A percentile compares a stretch with the other conserved stretches of the same genome.
Evolutionary conservation across 352 stramenopile species (phyloP).

Genomic region (Globisporangium canariense): DNA sequence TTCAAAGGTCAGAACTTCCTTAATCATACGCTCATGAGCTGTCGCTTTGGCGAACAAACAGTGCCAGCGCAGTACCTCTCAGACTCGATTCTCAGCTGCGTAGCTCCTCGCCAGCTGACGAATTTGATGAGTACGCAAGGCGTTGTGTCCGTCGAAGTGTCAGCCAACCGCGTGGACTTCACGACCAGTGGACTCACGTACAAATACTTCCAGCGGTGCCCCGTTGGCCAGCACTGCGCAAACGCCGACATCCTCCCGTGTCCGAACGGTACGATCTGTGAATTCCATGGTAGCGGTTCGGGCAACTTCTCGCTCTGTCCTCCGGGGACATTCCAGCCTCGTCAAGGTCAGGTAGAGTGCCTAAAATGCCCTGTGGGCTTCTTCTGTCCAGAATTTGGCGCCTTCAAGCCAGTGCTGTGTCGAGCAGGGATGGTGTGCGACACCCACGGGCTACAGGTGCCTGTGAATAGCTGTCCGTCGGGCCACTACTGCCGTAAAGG

Average conservation of each 20-base stretch:
- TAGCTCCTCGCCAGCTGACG: constrained; percentile 60
- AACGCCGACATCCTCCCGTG: constrained; percentile 53
- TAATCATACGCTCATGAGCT: constrained; percentile 85
- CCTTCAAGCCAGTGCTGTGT: constrained; percentile 89
- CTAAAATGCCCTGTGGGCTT: constrained; percentile 93
- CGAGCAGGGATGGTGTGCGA: constrained; percentile 92
- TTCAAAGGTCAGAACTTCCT: constrained; percentile 93
- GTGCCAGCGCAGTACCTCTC: constrained; percentile 81
- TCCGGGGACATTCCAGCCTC: constrained; percentile 93
- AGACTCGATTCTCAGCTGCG: constrained; percentile 70
- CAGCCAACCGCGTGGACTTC: constrained; percentile 84
- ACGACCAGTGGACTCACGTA: constrained; percentile 65
- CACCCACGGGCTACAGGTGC: constrained; percentile 72
- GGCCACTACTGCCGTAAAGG: constrained; percentile 93
- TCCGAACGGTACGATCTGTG: constrained; percentile 88
- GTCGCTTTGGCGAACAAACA: constrained; percentile 76
- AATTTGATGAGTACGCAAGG: constrained; percentile 41
- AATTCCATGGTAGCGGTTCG: constrained; percentile 17
- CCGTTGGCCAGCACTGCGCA: constrained; percentile 54
- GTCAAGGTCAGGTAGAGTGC: constrained; percentile 70
- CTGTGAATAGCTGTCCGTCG: constrained; percentile 82
- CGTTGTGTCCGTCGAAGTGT: constrained; percentile 76
- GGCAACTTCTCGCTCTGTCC: constrained; percentile 94
- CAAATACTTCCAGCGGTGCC: constrained; percentile 72
- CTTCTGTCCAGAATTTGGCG: constrained; percentile 91